Percentiles rank a stretch among this genome's conserved stretches.
These are phyloP conservation scores for Skeletonema grethae DNA, from an alignment of 108 stramenopile genomes.

Conservation along the genomic window DNA sequence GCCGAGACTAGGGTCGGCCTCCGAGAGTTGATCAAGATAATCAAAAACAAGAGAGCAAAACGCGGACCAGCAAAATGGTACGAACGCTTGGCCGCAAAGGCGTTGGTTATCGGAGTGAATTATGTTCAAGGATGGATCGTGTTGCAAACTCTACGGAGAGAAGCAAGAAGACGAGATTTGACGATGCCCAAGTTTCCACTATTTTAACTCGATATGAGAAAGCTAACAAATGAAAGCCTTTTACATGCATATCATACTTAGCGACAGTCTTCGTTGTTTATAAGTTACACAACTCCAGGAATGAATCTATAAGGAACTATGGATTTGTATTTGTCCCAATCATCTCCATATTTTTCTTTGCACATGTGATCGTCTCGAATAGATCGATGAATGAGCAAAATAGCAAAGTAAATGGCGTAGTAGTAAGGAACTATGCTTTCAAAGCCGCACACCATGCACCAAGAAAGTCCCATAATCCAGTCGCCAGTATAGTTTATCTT, in stretches of 20 bases:
- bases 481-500: constrained; percentile 99
- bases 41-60: constrained; percentile 25
- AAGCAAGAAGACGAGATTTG: constrained; percentile 73
- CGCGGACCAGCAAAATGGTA: constrained; percentile 67
- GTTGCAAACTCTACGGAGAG: constrained; percentile 71
- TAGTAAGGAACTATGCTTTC: constrained; percentile 92
- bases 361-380: constrained; percentile 95
- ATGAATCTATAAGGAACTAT: constrained; percentile 94
- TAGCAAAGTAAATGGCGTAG: constrained; percentile 94
- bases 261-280: neutral
- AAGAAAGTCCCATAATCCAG: constrained; percentile 97
- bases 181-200: constrained; percentile 88
- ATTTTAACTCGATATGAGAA: constrained; percentile 51
- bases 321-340: constrained; percentile 94
- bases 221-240: too few species aligned
- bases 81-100: constrained; percentile 70
- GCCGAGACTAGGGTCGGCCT: constrained; percentile 30
- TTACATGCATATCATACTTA: neutral
- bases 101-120: constrained; percentile 74
- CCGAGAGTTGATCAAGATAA: constrained; percentile 39
- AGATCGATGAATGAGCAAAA: constrained; percentile 95
- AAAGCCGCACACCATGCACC: constrained; percentile 95
- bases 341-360: constrained; percentile 92
- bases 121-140: constrained; percentile 88
- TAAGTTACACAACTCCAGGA: constrained; percentile 84